phyloP scores from a whole-genome alignment of 1,139 yeast genomes.

The Scheffersomyces quercinus region DNA sequence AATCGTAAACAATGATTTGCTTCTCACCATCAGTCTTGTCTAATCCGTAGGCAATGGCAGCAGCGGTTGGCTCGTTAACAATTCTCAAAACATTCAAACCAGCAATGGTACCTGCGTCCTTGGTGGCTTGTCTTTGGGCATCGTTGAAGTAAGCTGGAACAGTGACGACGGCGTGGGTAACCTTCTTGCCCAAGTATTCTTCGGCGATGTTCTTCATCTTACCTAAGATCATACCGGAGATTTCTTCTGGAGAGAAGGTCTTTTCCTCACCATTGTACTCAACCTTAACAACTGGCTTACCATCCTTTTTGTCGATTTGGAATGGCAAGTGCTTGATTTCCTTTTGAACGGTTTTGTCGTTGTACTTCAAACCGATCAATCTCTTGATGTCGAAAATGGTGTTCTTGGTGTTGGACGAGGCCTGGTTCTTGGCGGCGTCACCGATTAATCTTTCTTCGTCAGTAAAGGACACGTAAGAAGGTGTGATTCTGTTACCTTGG shows the following conservation, averaged over 20 bases:
- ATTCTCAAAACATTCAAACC: slow-evolving; percentile 93
- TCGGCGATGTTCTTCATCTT: slow-evolving; percentile 95
- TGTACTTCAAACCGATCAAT: slow-evolving; percentile 76
- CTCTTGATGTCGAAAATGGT: slow-evolving; percentile 87
- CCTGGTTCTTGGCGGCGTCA: slow-evolving; percentile 94
- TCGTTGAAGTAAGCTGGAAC: slow-evolving; percentile 98
- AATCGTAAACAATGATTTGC: slow-evolving; percentile 52
- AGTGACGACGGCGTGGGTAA: slow-evolving; percentile 92
- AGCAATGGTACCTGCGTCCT: slow-evolving; percentile 96
- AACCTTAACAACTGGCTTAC: slow-evolving; percentile 81
- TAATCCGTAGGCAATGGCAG: slow-evolving; percentile 96
- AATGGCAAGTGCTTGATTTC: slow-evolving; percentile 85
- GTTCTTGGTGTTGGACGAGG: slow-evolving; percentile 75
- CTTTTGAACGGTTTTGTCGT: slow-evolving; percentile 74
- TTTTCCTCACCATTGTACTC: slow-evolving; percentile 60
- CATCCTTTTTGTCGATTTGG: slow-evolving; percentile 63
- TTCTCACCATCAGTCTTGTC: slow-evolving; percentile 67
- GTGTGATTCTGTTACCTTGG: slow-evolving; percentile 95
- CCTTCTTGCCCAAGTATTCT: slow-evolving; percentile 84
- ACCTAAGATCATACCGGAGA: slow-evolving; percentile 87
- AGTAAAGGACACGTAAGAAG: slow-evolving; percentile 85
- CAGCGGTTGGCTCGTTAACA: slow-evolving; percentile 98
- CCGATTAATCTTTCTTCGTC: slow-evolving; percentile 88
- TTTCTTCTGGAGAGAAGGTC: slow-evolving; percentile 84
- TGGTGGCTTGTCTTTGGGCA: slow-evolving; percentile 98